Evolutionary conservation across 768 basidiomycete genomes (phyloP).

Genomic region (Goffeauzyma gilvescens): DNA sequence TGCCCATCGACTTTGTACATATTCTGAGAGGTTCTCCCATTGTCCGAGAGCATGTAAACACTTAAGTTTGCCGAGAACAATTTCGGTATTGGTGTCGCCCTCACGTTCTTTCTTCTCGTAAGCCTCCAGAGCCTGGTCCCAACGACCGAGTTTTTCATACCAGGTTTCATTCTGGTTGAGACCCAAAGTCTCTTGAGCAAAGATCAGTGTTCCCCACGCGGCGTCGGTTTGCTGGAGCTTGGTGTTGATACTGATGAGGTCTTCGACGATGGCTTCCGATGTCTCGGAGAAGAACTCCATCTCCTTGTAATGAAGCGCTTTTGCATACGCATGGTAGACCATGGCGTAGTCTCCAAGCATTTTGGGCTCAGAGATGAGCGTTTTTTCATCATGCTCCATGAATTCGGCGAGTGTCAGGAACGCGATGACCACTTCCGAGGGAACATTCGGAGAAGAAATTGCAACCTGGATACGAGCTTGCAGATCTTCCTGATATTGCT

Average conservation of each 20-base stretch:
- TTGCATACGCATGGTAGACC: slow-evolving; percentile 85
- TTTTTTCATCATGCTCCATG: slow-evolving; percentile 97
- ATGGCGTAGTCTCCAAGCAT: slow-evolving; percentile 85
- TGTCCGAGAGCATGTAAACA: slow-evolving; percentile 93
- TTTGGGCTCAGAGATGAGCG: slow-evolving; percentile 77
- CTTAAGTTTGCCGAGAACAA: slow-evolving; percentile 79
- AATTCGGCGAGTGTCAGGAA: slow-evolving; percentile 89
- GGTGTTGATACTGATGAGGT: slow-evolving; percentile 88
- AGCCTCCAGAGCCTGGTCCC: slow-evolving; percentile 77
- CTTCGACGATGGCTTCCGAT: slow-evolving; percentile 69
- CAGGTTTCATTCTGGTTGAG: slow-evolving; percentile 80
- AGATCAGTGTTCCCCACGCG: slow-evolving; percentile 85
- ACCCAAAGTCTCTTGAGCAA: slow-evolving; percentile 64
- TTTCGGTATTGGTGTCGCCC: slow-evolving; percentile 45
- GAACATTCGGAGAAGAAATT: slow-evolving; percentile 51
- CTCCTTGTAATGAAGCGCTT: slow-evolving; percentile 96
- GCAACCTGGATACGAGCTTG: slow-evolving; percentile 56
- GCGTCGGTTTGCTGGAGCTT: slow-evolving; percentile 92
- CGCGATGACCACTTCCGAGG: slow-evolving; percentile 74
- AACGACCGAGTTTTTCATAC: slow-evolving; percentile 89
- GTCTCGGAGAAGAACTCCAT: slow-evolving; percentile 87
- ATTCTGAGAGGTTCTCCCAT: slow-evolving; percentile 75
- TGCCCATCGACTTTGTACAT: slow-evolving; percentile 75
- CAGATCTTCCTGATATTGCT: slow-evolving; percentile 72
- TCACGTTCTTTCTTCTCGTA: slow-evolving; percentile 55